A percentile compares a stretch with the other conserved stretches of the same genome.
Evolutionary conservation across 2,329 filamentous ascomycete species (phyloP).

Genomic region (Fusarium musae): DNA sequence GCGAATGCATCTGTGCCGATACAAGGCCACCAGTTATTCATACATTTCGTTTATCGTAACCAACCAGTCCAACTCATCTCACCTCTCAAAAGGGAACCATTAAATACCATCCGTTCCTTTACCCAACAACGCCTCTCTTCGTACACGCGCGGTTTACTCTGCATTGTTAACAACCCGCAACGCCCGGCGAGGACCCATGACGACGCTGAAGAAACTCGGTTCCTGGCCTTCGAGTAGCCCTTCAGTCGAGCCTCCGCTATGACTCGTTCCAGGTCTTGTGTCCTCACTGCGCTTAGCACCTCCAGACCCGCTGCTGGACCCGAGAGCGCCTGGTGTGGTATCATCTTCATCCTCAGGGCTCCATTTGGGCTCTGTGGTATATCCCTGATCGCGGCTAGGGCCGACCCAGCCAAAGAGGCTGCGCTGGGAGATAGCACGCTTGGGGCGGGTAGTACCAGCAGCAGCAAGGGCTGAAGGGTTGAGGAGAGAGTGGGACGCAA

Average conservation of each 20-base stretch:
- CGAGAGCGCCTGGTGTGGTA: conserved; percentile 34
- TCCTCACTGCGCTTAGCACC: conserved; percentile 42
- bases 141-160: conserved; percentile 40
- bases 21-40: conserved; percentile 1
- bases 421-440: conserved; percentile 32
- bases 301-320: conserved; percentile 40
- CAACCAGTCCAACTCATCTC: background rate
- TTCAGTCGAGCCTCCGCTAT: conserved; percentile 58
- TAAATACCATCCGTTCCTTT: background rate
- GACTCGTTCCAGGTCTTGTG: conserved; percentile 42
- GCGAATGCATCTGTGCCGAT: conserved; percentile 29
- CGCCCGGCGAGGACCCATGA: conserved; percentile 75
- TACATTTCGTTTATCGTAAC: conserved; percentile 34
- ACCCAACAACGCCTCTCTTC: background rate
- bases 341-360: conserved; percentile 40
- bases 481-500: conserved; percentile 55
- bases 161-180: conserved; percentile 73
- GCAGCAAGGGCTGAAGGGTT: conserved; percentile 26
- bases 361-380: conserved; percentile 47
- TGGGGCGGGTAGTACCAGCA: conserved; percentile 1
- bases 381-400: conserved; percentile 37
- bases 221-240: conserved; percentile 68
- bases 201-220: conserved; percentile 76
- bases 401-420: conserved; percentile 50
- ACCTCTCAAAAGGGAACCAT: background rate